Evolutionary conservation across 371 early-diverging fungal species (phyloP), one percentile per base, ranked within the genome.

Genomic region (Dichotomocladium elegans): DNA sequence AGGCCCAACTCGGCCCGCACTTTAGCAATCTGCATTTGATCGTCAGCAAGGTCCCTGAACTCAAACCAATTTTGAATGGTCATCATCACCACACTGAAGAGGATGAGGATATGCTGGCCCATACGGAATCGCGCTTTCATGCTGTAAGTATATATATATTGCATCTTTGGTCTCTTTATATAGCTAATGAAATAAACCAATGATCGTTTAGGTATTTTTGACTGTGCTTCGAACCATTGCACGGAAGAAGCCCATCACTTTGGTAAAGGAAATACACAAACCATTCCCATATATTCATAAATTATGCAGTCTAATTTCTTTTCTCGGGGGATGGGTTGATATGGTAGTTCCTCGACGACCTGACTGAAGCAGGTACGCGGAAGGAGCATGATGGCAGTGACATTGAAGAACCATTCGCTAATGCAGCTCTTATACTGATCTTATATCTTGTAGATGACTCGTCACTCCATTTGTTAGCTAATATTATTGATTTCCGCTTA

Each of bases 11-110:
- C 3, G 72, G 72, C 0, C 69, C 76, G 19, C 72, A 75, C 41
- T 69, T 72, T 30, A 58, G 58, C 15, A 72, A 75, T 40, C 60
- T 72, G 10, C 53, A 63, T 2, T 33, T 70, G 26, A 63, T 75
- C 53, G 66, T 72, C 5, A 66, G 61, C 43, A 69, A 60, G 62
- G 70, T 75, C 9, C 76, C 76, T 46, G 76, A 75, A 51, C 43
- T 75, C 14, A 69, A 64, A 31, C 70, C 70, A 5, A 70, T 67
- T 19, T 33, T 70, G 33, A 56, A 52, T 27, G 66, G 64, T 22
- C 63, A 72, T 30, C 61, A 71, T 27, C 44, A 34, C 15, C 28
- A 47, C 19, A 59, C 31, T 21, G 26, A 29, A 2, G 47, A 55
- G 0, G 54, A 65, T 17, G 68, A 72, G 6, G 74, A 75, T 42